These are phyloP conservation scores for Wickerhamomyces tratensis DNA, from an alignment of 805 yeast species.

Conservation along the genomic window DNA sequence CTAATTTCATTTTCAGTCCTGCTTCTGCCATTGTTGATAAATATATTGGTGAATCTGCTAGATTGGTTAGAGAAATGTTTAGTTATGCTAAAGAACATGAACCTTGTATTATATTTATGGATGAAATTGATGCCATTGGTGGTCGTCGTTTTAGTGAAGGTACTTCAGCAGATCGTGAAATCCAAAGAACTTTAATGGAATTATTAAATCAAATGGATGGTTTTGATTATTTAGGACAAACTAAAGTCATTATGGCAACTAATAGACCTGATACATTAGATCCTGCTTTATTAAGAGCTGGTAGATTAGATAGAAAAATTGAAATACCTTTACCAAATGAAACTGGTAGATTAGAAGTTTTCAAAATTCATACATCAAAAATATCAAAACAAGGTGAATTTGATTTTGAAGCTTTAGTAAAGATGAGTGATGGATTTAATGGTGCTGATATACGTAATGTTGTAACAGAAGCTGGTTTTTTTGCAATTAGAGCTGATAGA, in stretches of 20 bases:
- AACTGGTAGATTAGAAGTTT: conserved; percentile 87
- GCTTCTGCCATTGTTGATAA: conserved; percentile 97
- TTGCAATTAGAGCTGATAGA: conserved; percentile 95
- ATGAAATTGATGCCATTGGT: conserved; percentile 98
- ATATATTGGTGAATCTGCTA: conserved; percentile 95
- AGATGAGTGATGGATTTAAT: conserved; percentile 98
- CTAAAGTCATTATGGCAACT: conserved; percentile 98
- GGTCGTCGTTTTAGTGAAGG: conserved; percentile 97
- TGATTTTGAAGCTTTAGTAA: conserved; percentile 94
- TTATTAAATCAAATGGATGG: conserved; percentile 98
- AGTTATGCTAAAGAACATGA: conserved; percentile 96
- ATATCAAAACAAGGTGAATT: conserved; percentile 90
- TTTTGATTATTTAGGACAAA: conserved; percentile 91
- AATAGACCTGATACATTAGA: conserved; percentile 97
- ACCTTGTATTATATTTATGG: conserved; percentile 97
- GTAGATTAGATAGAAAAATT: conserved; percentile 92
- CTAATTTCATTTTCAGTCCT: conserved; percentile 95
- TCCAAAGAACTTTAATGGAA: conserved; percentile 97
- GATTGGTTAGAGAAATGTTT: conserved; percentile 96
- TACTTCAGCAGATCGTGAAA: conserved; percentile 97
- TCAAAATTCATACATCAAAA: conserved; percentile 82
- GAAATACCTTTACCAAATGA: conserved; percentile 95
- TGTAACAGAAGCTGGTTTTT: conserved; percentile 97
- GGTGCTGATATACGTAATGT: conserved; percentile 98
- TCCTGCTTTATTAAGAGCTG: conserved; percentile 95